Evolutionary conservation across 352 stramenopile species (phyloP).

Genomic region (Pythium insidiosum): DNA sequence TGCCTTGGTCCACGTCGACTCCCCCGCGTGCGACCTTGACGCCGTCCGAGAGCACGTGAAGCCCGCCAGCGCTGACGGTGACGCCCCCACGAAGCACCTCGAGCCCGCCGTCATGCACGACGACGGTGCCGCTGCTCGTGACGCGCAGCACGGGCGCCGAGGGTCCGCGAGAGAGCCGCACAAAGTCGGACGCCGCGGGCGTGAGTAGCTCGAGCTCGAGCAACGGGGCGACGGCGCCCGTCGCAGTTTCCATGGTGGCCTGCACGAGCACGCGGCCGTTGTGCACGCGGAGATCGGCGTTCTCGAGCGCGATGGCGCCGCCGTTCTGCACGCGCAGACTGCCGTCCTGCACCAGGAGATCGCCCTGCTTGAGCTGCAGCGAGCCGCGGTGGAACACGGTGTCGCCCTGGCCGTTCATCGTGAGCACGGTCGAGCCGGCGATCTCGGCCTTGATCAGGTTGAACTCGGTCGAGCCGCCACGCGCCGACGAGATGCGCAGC

Average conservation of each 20-base stretch:
- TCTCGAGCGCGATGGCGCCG: slow-evolving; percentile 31
- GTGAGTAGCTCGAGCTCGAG: slow-evolving; percentile 4
- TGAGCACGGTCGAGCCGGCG: slow-evolving; percentile 36
- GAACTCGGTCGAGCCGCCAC: slow-evolving; percentile 38
- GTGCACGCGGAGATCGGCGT: slow-evolving; percentile 28
- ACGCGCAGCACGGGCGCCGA: slow-evolving; percentile 41
- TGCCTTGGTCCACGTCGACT: slow-evolving; percentile 5
- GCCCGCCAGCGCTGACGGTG: slow-evolving; percentile 41
- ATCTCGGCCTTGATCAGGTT: slow-evolving; percentile 64
- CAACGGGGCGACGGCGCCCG: background rate
- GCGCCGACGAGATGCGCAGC: slow-evolving; percentile 40
- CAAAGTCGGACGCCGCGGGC: slow-evolving; percentile 21
- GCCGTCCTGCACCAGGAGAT: slow-evolving; percentile 41
- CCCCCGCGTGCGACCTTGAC: slow-evolving; percentile 25
- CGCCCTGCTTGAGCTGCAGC: slow-evolving; percentile 30
- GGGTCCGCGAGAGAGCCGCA: slow-evolving; percentile 30
- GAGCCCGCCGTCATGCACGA: slow-evolving; percentile 47
- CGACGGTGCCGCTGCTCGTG: slow-evolving; percentile 32
- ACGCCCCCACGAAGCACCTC: slow-evolving; percentile 51
- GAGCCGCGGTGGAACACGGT: slow-evolving; percentile 33
- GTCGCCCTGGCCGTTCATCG: slow-evolving; percentile 45
- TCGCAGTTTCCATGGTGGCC: slow-evolving; percentile 1
- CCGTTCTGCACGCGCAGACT: slow-evolving; percentile 27
- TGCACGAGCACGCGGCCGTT: slow-evolving; percentile 36
- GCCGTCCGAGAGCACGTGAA: slow-evolving; percentile 52